Evolutionary conservation across 176 grass and related monocot species (phyloP).

Genomic region (Ensete ventricosum): DNA sequence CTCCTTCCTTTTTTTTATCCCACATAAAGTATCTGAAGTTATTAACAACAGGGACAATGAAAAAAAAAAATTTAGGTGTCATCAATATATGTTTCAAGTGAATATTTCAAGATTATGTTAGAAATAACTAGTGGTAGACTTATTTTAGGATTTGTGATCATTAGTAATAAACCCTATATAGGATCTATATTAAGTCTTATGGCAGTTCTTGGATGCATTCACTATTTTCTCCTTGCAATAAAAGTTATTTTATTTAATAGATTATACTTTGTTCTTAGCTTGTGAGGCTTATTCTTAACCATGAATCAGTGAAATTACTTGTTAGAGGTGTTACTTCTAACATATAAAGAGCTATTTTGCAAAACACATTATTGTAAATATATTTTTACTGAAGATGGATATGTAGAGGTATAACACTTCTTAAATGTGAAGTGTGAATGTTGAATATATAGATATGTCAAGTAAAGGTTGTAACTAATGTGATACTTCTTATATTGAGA

Average conservation of each 20-base stretch:
- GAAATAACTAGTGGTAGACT: not conserved
- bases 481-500: not conserved
- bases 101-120: not conserved
- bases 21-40: not conserved
- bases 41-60: not conserved
- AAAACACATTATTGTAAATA: no score
- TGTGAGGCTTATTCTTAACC: not conserved
- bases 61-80: not conserved
- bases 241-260: not conserved
- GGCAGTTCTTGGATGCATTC: not conserved
- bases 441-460: not conserved
- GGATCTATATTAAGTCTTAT: not conserved
- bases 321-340: not conserved
- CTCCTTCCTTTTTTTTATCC: not conserved
- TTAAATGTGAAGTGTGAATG: not conserved
- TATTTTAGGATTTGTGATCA: not conserved
- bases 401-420: not conserved
- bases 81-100: not conserved
- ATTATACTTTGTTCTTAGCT: not conserved
- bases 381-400: not conserved
- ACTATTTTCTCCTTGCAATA: conserved; percentile 1
- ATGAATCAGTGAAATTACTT: not conserved
- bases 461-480: not conserved
- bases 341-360: not conserved
- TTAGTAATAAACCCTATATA: not conserved